Evolutionary conservation across 2,329 filamentous ascomycete genomes (phyloP), one percentile per base, ranked within the genome.

Genomic region (Neonectria hederae): DNA sequence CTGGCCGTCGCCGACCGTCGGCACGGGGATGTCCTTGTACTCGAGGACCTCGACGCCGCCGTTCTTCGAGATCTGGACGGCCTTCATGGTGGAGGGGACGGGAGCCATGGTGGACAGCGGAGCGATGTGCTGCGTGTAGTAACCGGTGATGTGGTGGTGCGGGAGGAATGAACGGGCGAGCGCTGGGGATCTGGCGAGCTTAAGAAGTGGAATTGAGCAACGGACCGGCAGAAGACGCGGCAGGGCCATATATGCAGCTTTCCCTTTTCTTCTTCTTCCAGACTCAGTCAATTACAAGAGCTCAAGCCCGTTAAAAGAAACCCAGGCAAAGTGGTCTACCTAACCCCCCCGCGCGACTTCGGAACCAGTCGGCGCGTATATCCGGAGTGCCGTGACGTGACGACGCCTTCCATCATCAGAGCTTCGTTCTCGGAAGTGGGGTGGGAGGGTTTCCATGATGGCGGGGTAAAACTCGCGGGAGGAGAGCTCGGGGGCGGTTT

Each of bases 31-130:
- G 74, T 93, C 87, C 73, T 86, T 90, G 79, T 90, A 89, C 74
- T 93, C 82, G 13, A 94, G 83, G 72, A 92, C 94, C 63, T 92
- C 88, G 52, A 86, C 83, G 72, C 92, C 91, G 69, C 89, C 87
- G 48, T 84, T 79, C 67, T 89, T 87, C 13, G 90, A 88, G 28
- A 86, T 89, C 56, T 90, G 89, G 30, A 86, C 80, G 56, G 92
- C 92, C 43, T 84, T 92, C 82, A 91, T 88, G 72, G 90, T 87
- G 71, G 94, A 87, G 51, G 90, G 81, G 66, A 97, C 83, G 62
- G 88, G 92, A 74, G 90, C 90, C 90, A 93, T 93, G 42, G 87
- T 90, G 49, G 68, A 53, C 17, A 54, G 21, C 13, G 63, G 48
- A 38, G 65, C 63, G 14, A 66, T 40, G 10, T 64, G 63, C 2